Base-by-base conservation (phyloP, 2,329 filamentous ascomycete species). In the Pyricularia grisea region DNA sequence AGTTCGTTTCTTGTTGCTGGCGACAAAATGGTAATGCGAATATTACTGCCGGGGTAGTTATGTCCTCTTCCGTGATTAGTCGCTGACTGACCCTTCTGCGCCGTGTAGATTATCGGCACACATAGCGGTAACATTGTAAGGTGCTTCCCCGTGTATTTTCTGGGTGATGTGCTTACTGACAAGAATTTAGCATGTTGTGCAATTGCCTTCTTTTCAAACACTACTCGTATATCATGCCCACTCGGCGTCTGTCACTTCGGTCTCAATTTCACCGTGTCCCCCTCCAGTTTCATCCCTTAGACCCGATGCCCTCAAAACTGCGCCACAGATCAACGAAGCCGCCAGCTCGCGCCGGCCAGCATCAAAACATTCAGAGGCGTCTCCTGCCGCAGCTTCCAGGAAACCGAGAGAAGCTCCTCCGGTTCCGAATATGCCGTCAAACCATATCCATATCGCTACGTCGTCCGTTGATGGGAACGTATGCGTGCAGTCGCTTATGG, bases 391-490 rank as follows among this genome's bases (percentile, higher is more conserved):
- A 9, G 79, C 83, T 9, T 84, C 87, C 14, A 83, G 85, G 69
- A 83, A 80, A 69, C 79, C 80, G 5, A 84, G 79, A 17, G 84
- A 90, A 71, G 78, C 81, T 0, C 78, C 81, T 0, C 81, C 84
- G 0, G 82, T 97, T 2, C 88, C 92, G 0, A 88, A 89, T 70
- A 92, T 85, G 0, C 91, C 93, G 0, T 94, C 92, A 1, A 98
- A 97, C 74, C 90, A 94, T 68, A 97, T 99, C 60, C 92, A 95
- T 77, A 92, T 99, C 73, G 94, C 91, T 1, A 97, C 94, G 0
- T 93, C 95, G 0, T 98, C 95, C 0, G 92, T 97, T 76, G 95
- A 99, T 78, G 96, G 95, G 23, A 94, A 97, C 76, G 92, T 99
- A 17, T 98, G 95, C 74, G 88, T 99, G 0, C 90, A 93, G 70